Base-by-base conservation (phyloP, 176 grass and related monocot species). In the Aegilops bicornis region DNA sequence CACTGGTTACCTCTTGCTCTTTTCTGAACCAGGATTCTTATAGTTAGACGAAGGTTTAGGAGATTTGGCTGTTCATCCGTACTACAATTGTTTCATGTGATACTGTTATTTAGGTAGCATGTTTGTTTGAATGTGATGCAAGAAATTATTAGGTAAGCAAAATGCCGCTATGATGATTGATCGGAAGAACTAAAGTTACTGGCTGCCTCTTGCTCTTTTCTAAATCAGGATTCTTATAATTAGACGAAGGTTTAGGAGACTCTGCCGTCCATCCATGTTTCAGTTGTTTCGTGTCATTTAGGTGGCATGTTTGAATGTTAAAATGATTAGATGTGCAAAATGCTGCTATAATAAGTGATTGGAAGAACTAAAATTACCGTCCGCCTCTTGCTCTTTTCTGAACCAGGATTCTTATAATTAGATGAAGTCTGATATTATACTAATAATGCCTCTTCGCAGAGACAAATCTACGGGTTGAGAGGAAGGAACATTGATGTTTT, bases 401-500 rank as follows among this genome's bases (percentile, higher is more conserved):
- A 79, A 71, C 45, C 43, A 50, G 8, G n/a, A 45, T 39, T 37
- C 63, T 17, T 73, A 31, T 72, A 78, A 7, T 31, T 43, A 30
- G 22, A 60, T 23, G 19, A 80, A 69, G 39, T 85, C 66, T 69
- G 23, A 63, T 45, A 54, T 54, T 54, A 20, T 33, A 83, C 30
- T 78, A 47, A 62, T 78, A 29, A 15, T 79, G 8, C 67, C 33
- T 80, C 91, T 67, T 48, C 96, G 75, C 90, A 99, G 97, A 96
- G 92, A 56, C 94, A 94, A 81, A 94, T 99, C 79, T 99, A 99
- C 69, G 90, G 92, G 79, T 79, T 93, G 45, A 80, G 91, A 90
- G 94, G 90, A 79, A 94, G 85, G 89, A 96, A 93, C 37, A 87
- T 99, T 37, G 84, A 99, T 24, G 90, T 99, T 87, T 99, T 99